Conservation (phyloP, 495 filamentous ascomycete genomes). For the Venustampulla echinocandica region DNA sequence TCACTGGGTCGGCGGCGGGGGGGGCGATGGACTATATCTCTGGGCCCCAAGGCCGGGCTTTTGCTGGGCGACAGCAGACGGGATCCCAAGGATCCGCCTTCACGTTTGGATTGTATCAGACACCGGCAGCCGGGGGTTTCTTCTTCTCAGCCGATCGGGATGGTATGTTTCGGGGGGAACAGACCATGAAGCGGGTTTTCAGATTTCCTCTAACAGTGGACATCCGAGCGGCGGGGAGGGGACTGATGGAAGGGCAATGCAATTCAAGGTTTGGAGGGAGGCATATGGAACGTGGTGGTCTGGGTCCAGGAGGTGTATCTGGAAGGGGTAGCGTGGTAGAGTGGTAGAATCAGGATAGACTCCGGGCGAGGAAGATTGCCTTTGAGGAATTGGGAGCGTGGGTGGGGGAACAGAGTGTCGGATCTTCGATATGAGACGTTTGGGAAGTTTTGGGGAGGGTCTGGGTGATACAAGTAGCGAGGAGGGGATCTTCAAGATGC, state of each 20-base stretch:
- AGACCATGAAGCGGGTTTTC: slow-evolving; percentile 18
- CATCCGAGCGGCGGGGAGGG: slow-evolving; percentile 21
- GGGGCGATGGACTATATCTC: slow-evolving; percentile 20
- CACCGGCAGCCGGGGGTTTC: slow-evolving; percentile 2
- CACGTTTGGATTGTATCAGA: slow-evolving; percentile 19
- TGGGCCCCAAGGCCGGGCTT: slow-evolving; percentile 8
- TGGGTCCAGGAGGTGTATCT: too few species aligned
- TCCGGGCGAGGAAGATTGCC: slow-evolving; percentile 3
- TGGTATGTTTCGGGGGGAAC: slow-evolving; percentile 16
- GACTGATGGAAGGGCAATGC: slow-evolving; percentile 2
- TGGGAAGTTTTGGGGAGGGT: slow-evolving; percentile 20
- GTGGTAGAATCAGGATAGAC: neutral
- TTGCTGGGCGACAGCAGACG: slow-evolving; percentile 10
- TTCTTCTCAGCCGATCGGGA: slow-evolving; percentile 2
- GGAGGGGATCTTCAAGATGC: slow-evolving; percentile 12
- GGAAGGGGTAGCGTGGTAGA: neutral
- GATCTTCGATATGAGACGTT: slow-evolving; percentile 24
- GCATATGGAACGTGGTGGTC: slow-evolving; percentile 5
- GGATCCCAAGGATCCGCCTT: slow-evolving; percentile 8
- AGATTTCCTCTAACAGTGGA: slow-evolving; percentile 22
- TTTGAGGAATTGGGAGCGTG: neutral
- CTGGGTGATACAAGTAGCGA: slow-evolving; percentile 1
- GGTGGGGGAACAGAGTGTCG: neutral
- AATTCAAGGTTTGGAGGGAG: slow-evolving; percentile 2
- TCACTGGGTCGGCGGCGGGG: neutral